phyloP scores from a whole-genome alignment of 805 yeast genomes.

The Debaryomyces hansenii region DNA sequence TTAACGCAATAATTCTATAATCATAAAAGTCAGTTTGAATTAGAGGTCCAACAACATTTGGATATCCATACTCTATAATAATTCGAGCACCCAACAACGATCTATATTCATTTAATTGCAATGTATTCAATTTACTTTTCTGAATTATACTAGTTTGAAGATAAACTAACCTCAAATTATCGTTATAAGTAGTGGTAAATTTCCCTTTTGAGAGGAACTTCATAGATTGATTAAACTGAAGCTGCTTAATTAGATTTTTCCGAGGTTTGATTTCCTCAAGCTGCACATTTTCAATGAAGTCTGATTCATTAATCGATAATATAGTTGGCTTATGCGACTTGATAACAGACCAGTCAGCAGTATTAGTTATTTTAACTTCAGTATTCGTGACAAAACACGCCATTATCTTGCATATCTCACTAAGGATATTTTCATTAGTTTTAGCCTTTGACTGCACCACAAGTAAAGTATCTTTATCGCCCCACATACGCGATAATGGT shows the following conservation, averaged over 20 bases:
- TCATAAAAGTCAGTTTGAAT: slow-evolving; percentile 62
- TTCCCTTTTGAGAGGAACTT: slow-evolving; percentile 51
- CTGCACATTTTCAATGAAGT: slow-evolving; percentile 19
- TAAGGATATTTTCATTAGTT: slow-evolving; percentile 23
- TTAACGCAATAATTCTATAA: slow-evolving; percentile 41
- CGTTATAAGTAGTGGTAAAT: slow-evolving; percentile 29
- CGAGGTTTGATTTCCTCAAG: slow-evolving; percentile 4
- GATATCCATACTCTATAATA: slow-evolving; percentile 48
- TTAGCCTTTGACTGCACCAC: slow-evolving; percentile 17
- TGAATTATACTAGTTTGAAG: slow-evolving; percentile 27
- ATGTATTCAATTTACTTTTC: slow-evolving; percentile 15
- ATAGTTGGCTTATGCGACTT: slow-evolving; percentile 25
- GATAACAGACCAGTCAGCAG: slow-evolving; percentile 12
- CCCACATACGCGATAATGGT: slow-evolving; percentile 38
- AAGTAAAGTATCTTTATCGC: slow-evolving; percentile 21
- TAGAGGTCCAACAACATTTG: slow-evolving; percentile 56
- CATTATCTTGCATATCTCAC: slow-evolving; percentile 37
- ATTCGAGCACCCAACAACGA: slow-evolving; percentile 50
- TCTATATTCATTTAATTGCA: slow-evolving; percentile 40
- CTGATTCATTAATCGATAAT: slow-evolving; percentile 24
- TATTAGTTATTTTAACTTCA: slow-evolving; percentile 16
- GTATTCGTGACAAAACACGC: slow-evolving; percentile 39
- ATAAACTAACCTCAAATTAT: slow-evolving; percentile 42
- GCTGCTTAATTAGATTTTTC: slow-evolving; percentile 12
- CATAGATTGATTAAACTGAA: slow-evolving; percentile 35